Evolutionary conservation across 225 moss, liverwort and hornwort genomes (phyloP).

Genomic region (Thuidium tamariscinum): DNA sequence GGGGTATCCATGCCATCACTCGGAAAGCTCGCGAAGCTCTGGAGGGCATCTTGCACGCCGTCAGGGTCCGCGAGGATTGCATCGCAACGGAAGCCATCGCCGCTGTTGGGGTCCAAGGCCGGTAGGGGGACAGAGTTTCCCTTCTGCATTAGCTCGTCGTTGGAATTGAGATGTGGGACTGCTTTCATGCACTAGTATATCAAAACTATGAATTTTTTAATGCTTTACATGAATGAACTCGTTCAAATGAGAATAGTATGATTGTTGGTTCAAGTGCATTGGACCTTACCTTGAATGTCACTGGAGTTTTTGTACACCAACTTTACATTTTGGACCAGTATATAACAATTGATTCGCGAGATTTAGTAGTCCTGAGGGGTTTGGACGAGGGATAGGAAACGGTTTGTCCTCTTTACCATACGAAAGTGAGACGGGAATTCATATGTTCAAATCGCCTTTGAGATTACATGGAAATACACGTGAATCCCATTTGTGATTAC

Average conservation of each 20-base stretch:
- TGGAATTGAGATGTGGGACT: neutral
- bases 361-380: neutral
- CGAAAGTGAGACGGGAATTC: neutral
- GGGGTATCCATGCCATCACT: neutral
- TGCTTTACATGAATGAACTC: no score
- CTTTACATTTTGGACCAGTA: neutral
- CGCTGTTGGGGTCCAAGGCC: neutral
- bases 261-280: neutral
- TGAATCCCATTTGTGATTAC: neutral
- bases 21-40: conserved; percentile 4
- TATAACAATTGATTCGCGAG: neutral
- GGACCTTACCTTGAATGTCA: neutral
- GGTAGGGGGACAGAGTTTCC: neutral
- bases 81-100: neutral
- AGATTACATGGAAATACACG: neutral
- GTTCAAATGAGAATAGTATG: no score
- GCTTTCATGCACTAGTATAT: neutral
- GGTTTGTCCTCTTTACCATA: neutral
- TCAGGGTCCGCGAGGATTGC: neutral
- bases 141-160: neutral
- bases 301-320: neutral
- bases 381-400: neutral
- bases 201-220: no score
- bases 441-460: neutral
- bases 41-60: neutral